phyloP scores from a whole-genome alignment of 208 protist genomes.

The Jaenimonas drosophilae region DNA sequence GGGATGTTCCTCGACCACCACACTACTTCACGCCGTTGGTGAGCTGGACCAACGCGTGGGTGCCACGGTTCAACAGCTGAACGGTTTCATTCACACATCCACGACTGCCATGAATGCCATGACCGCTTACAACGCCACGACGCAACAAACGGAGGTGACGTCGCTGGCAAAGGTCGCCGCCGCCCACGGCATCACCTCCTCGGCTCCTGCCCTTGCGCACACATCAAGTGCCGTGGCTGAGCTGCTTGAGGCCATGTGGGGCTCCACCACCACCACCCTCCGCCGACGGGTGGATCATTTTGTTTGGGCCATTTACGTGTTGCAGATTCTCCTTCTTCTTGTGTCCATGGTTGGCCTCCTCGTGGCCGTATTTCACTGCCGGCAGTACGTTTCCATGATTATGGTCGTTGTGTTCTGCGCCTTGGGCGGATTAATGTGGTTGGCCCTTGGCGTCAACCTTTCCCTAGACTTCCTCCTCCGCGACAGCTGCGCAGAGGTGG shows the following conservation, averaged over 20 bases:
- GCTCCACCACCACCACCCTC: not conserved
- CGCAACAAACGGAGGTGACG: not conserved
- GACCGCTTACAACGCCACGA: too few species aligned
- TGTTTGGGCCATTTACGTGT: slow-evolving; percentile 15
- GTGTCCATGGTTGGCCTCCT: slow-evolving; percentile 8
- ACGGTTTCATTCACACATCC: too few species aligned
- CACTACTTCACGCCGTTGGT: not conserved
- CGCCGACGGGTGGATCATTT: slow-evolving; percentile 3
- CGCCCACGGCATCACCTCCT: not conserved
- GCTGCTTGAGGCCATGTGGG: slow-evolving; percentile 2
- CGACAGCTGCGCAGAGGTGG: slow-evolving; percentile 26
- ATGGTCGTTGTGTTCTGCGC: slow-evolving; percentile 18
- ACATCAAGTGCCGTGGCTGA: not conserved
- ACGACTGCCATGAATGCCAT: too few species aligned
- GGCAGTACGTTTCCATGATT: slow-evolving; percentile 14
- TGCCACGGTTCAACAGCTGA: slow-evolving; percentile 1
- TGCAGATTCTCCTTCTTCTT: slow-evolving; percentile 12
- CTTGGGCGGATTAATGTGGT: slow-evolving; percentile 18
- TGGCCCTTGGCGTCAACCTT: slow-evolving; percentile 8
- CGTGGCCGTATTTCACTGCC: slow-evolving; percentile 15
- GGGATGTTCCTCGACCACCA: slow-evolving; percentile 3
- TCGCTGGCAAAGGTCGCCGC: not conserved
- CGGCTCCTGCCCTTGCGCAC: not conserved
- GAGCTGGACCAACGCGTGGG: not conserved
- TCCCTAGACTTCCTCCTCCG: slow-evolving; percentile 8